Percentiles rank a stretch among this genome's conserved stretches.
Conservation (phyloP, 2,329 filamentous ascomycete species). For the Pseudofabraea citricarpa region DNA sequence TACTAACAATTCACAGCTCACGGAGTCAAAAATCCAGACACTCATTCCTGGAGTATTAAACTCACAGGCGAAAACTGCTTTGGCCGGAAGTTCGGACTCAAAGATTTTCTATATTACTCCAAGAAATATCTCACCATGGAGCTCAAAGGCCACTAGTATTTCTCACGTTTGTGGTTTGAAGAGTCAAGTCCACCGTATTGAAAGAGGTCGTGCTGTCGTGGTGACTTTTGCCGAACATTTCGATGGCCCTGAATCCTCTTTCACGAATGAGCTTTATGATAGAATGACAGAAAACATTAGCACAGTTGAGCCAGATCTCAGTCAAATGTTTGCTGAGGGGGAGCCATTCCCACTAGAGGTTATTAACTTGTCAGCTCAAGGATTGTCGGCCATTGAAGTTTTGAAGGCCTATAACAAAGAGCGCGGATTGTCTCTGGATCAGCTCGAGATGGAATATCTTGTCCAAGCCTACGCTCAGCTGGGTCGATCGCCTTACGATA, state of each 20-base stretch:
- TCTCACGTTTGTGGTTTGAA: slow-evolving; percentile 84
- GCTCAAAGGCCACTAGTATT: slow-evolving; percentile 91
- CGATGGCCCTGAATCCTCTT: slow-evolving; percentile 40
- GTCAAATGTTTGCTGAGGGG: slow-evolving; percentile 73
- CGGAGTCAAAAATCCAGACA: slow-evolving; percentile 19
- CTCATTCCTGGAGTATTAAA: slow-evolving; percentile 17
- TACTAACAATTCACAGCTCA: slow-evolving; percentile 8
- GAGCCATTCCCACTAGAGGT: slow-evolving; percentile 60
- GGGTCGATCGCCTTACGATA: slow-evolving; percentile 64
- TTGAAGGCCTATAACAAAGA: slow-evolving; percentile 79
- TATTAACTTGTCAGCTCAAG: slow-evolving; percentile 67
- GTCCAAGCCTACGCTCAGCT: slow-evolving; percentile 71
- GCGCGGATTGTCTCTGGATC: slow-evolving; percentile 81
- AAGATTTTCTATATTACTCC: slow-evolving; percentile 63
- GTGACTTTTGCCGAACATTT: slow-evolving; percentile 53
- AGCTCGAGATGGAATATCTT: slow-evolving; percentile 87
- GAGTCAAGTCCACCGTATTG: slow-evolving; percentile 67
- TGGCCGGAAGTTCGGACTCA: slow-evolving; percentile 11
- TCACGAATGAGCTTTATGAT: slow-evolving; percentile 75
- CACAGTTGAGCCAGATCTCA: slow-evolving; percentile 60
- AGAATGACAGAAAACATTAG: slow-evolving; percentile 90
- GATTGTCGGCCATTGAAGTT: slow-evolving; percentile 61
- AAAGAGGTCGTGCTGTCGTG: slow-evolving; percentile 77
- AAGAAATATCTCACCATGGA: slow-evolving; percentile 92
- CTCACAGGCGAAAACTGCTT: neutral